Conservation (phyloP, 2,329 filamentous ascomycete genomes). For the Purpureocillium takamizusanense region DNA sequence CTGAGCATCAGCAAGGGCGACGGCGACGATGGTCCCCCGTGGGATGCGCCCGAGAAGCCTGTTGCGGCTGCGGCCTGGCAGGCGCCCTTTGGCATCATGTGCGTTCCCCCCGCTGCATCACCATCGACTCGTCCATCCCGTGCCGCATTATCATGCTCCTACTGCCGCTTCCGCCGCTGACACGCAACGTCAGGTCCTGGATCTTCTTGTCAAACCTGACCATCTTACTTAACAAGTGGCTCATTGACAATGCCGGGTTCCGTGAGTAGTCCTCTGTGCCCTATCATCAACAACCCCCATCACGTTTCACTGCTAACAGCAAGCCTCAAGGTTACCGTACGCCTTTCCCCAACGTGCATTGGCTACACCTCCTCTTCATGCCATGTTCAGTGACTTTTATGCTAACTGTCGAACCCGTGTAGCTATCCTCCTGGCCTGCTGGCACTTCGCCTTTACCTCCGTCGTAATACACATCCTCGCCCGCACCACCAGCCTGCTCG, state of each 20-base stretch:
- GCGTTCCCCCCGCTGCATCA: not conserved
- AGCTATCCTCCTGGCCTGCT: conserved; percentile 53
- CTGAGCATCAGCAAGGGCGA: too few relatives aligned
- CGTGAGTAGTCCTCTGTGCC: conserved; percentile 39
- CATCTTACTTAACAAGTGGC: conserved; percentile 88
- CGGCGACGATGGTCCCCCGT: too few relatives aligned
- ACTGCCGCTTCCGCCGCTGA: too few relatives aligned
- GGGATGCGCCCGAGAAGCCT: too few relatives aligned
- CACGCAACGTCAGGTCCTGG: conserved; percentile 52
- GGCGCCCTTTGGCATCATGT: not conserved
- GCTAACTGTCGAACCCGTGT: too few relatives aligned
- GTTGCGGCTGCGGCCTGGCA: not conserved
- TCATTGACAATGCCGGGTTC: conserved; percentile 66
- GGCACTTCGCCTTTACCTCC: conserved; percentile 58
- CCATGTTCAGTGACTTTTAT: not conserved
- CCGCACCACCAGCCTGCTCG: conserved; percentile 51
- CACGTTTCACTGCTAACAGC: not conserved
- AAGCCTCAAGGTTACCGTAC: not conserved
- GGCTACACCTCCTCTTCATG: not conserved
- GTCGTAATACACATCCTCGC: conserved; percentile 56
- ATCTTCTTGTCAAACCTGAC: conserved; percentile 76
- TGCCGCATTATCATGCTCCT: too few relatives aligned
- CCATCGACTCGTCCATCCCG: not conserved
- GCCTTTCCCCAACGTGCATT: not conserved
- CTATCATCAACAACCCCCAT: not conserved